Evolutionary conservation across 495 filamentous ascomycete species (phyloP), one percentile per base, ranked within the genome.

Genomic region (Gamarada debralockiae): DNA sequence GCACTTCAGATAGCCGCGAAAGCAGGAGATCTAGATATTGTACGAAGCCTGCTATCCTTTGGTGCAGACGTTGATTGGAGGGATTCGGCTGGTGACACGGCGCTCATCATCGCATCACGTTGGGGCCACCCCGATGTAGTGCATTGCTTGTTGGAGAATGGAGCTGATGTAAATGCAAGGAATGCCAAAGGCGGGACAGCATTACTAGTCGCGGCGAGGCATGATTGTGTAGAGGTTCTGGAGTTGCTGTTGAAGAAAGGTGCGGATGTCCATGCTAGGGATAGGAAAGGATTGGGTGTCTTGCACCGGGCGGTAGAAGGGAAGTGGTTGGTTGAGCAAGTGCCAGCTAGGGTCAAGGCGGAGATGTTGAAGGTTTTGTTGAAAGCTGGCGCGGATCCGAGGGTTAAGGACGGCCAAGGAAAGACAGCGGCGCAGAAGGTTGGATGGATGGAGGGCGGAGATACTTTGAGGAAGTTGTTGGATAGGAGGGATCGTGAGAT

Each of bases 281-380:
- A 51, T 43, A 51, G 47, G 31, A 51, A 57, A 8, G 48, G 48
- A 33, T 38, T 40, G 31, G 39, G 36, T 2, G 31, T 29, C 0
- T 24, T 57, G 2, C 48, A 57, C 24, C n/a, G 54, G 29, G 54
- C 54, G 2, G 48, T 57, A 17, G 54, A 37, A n/a, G 48, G 42
- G 1, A 18, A 39, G 2, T 38, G 24, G 48, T 36, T 52, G 3
- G 23, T 41, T 10, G 48, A 52, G 8, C 41, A 42, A 9, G 48
- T 23, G 13, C 40, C 40, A 13, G 42, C 31, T 1, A 47, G 24
- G 9, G 25, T 22, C 0, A 48, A 52, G 24, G 36, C 31, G 36
- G 22, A 36, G 14, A 47, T 57, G 15, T 29, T 52, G 27, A 18
- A 42, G 41, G 38, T 57, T 18, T 25, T 57, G 33, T 27, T 57